These are phyloP conservation scores for Rosa rugosa DNA, from an alignment of 306 rosid species.

Conservation along the genomic window DNA sequence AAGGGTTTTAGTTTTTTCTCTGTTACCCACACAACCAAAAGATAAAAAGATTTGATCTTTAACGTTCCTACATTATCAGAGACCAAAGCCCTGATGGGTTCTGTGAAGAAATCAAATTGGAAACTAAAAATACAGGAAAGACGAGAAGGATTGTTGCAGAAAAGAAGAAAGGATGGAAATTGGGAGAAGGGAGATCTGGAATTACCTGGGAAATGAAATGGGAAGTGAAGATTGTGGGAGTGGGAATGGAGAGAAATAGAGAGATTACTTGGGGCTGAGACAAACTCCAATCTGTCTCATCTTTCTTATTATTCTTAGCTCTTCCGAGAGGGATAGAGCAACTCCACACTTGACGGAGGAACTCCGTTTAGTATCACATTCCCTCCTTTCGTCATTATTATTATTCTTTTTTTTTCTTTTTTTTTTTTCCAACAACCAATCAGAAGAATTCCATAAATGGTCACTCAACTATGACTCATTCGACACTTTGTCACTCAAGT, in stretches of 20 bases:
- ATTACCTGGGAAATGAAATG: constrained; percentile 19
- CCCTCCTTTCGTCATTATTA: not conserved
- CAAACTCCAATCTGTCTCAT: constrained; percentile 7
- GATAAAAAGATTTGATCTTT: not conserved
- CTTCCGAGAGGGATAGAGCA: constrained; percentile 8
- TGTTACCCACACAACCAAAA: not conserved
- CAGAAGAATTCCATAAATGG: too few species aligned
- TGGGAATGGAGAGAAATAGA: constrained; percentile 6
- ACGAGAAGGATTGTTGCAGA: not conserved
- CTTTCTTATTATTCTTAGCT: constrained; percentile 25
- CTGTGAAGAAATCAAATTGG: not conserved
- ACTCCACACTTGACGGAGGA: constrained; percentile 2
- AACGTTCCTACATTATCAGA: constrained; percentile 5
- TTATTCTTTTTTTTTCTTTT: not conserved
- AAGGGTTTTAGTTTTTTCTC: not conserved
- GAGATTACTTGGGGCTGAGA: constrained; percentile 20
- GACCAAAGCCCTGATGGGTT: constrained; percentile 7
- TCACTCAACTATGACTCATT: too few species aligned
- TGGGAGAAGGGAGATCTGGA: not conserved
- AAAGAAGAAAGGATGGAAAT: not conserved
- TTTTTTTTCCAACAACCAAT: not conserved
- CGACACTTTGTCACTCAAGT: too few species aligned
- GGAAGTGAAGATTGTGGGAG: not conserved
- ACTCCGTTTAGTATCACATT: not conserved
- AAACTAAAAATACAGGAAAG: not conserved